These are phyloP conservation scores for Anethum foeniculum DNA, from an alignment of 140 eudicot genomes.

Conservation along the genomic window DNA sequence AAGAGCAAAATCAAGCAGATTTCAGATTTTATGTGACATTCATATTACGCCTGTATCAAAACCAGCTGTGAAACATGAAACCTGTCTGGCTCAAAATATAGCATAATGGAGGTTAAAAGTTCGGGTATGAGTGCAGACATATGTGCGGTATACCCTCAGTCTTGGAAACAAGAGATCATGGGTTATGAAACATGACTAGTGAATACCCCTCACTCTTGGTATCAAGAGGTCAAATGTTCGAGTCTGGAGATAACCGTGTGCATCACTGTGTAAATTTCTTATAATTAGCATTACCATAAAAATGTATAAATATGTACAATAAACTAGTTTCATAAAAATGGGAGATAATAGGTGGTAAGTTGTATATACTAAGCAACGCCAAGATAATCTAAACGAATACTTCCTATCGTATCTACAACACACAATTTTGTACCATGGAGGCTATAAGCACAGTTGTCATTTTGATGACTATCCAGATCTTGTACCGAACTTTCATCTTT, in stretches of 20 bases:
- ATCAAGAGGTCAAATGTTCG: background rate
- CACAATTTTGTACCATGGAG: background rate
- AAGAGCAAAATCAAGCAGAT: background rate
- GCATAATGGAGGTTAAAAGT: background rate
- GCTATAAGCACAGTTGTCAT: background rate
- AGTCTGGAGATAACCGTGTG: background rate
- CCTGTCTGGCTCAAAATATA: background rate
- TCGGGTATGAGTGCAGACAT: background rate
- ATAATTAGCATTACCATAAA: background rate
- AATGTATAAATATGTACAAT: no score
- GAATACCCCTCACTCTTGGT: background rate
- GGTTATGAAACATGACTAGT: background rate
- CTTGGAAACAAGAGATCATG: background rate
- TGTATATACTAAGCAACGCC: background rate
- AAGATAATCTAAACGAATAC: background rate
- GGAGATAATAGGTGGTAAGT: background rate
- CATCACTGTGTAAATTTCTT: background rate
- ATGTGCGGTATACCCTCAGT: background rate
- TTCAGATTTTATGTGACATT: background rate
- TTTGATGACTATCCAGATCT: background rate
- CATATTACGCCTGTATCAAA: background rate
- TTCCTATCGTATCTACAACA: background rate
- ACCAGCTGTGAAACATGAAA: background rate
- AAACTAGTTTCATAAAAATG: background rate
- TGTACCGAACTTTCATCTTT: no score